Evolutionary conservation across 352 stramenopile genomes (phyloP).

Genomic region (Phytophthora citricola): DNA sequence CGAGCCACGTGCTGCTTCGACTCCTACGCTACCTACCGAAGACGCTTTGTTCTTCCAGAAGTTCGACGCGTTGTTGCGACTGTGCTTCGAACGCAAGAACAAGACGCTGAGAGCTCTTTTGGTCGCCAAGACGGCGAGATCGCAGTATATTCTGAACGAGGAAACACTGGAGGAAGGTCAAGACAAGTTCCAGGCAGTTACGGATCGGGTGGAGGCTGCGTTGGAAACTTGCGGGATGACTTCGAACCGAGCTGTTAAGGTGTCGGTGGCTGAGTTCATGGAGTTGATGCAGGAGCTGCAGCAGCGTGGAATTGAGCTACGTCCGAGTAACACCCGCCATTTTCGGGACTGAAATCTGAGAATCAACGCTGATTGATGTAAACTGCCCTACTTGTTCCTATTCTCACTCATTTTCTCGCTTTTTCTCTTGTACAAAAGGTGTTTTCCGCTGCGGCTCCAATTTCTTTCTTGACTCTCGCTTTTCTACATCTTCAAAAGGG

Average conservation of each 20-base stretch:
- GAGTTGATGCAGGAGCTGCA: conserved; percentile 60
- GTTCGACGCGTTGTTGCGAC: conserved; percentile 77
- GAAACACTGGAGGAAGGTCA: conserved; percentile 24
- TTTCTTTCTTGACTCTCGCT: conserved; percentile 35
- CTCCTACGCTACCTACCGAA: conserved; percentile 22
- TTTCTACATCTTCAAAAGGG: conserved; percentile 47
- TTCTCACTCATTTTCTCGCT: conserved; percentile 1
- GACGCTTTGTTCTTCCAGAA: conserved; percentile 71
- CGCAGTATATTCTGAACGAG: conserved; percentile 35
- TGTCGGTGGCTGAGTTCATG: conserved; percentile 68
- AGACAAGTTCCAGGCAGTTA: conserved; percentile 47
- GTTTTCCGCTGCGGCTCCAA: conserved; percentile 21
- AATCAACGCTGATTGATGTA: conserved; percentile 15
- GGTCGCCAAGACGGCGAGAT: conserved; percentile 64
- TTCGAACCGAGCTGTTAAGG: conserved; percentile 67
- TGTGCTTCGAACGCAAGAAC: conserved; percentile 87
- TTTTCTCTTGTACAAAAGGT: conserved; percentile 17
- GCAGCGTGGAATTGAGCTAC: conserved; percentile 51
- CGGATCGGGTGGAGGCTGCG: conserved; percentile 51
- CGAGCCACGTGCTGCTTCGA: conserved; percentile 33
- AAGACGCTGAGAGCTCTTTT: conserved; percentile 85
- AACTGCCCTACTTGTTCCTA: conserved; percentile 12
- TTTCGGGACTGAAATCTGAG: conserved; percentile 51
- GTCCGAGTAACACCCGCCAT: conserved; percentile 69
- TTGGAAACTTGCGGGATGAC: conserved; percentile 53